Evolutionary conservation across 805 yeast species (phyloP).

Genomic region (Torulaspora delbrueckii): DNA sequence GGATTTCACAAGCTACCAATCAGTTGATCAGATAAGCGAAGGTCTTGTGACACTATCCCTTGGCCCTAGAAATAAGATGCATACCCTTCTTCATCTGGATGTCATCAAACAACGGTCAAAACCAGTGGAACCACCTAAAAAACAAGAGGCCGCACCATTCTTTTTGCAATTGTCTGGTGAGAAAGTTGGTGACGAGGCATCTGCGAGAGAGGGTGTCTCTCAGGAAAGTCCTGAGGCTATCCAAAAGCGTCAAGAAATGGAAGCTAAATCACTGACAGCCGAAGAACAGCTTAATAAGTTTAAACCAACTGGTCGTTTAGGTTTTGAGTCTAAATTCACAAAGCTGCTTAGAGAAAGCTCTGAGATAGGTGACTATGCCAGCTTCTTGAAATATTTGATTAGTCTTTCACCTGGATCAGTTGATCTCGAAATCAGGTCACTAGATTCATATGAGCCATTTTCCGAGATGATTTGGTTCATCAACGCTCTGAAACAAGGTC

Average conservation of each 20-base stretch:
- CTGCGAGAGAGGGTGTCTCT: slow-evolving; percentile 37
- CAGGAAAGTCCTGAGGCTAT: slow-evolving; percentile 23
- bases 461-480: slow-evolving; percentile 62
- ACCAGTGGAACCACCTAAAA: slow-evolving; percentile 84
- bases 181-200: slow-evolving; percentile 66
- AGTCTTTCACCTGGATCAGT: slow-evolving; percentile 67
- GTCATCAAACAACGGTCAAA: slow-evolving; percentile 80
- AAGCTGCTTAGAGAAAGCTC: slow-evolving; percentile 52
- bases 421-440: slow-evolving; percentile 82
- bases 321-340: slow-evolving; percentile 74
- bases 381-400: slow-evolving; percentile 53
- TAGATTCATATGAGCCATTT: slow-evolving; percentile 61
- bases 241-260: slow-evolving; percentile 15
- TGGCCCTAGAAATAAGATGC: slow-evolving; percentile 73
- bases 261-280: slow-evolving; percentile 19
- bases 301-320: slow-evolving; percentile 33
- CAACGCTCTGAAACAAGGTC: slow-evolving; percentile 59
- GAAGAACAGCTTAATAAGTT: slow-evolving; percentile 30
- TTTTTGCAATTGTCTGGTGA: slow-evolving; percentile 67
- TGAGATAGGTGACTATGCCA: slow-evolving; percentile 38
- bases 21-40: slow-evolving; percentile 58
- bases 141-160: slow-evolving; percentile 75
- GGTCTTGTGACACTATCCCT: slow-evolving; percentile 67
- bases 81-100: slow-evolving; percentile 75
- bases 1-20: slow-evolving; percentile 39